Evolutionary conservation across 2,329 filamentous ascomycete genomes (phyloP).

Genomic region (Colletotrichum camelliae): DNA sequence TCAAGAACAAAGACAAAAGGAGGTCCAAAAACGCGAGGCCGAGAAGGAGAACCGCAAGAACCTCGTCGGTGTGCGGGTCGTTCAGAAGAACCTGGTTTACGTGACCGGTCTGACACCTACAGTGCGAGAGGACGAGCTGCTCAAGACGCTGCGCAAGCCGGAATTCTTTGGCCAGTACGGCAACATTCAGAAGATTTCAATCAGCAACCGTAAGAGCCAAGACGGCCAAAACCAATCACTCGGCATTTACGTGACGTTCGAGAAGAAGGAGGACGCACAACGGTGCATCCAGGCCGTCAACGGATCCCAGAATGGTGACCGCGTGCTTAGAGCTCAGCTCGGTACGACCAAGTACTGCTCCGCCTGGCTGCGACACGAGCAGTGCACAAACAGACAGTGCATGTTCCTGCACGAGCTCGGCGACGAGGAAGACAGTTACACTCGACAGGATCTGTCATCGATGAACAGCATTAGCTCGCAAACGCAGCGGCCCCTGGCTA

Average conservation of each 20-base stretch:
- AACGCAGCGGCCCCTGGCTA: slow-evolving; percentile 64
- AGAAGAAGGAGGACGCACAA: slow-evolving; percentile 87
- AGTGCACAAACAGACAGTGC: slow-evolving; percentile 93
- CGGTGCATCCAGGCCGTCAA: slow-evolving; percentile 92
- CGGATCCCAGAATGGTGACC: slow-evolving; percentile 88
- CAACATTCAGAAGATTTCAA: slow-evolving; percentile 98
- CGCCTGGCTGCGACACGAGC: slow-evolving; percentile 92
- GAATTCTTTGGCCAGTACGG: slow-evolving; percentile 99
- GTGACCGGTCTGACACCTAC: slow-evolving; percentile 93
- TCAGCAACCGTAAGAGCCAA: slow-evolving; percentile 88
- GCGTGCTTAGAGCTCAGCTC: slow-evolving; percentile 76
- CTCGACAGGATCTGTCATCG: slow-evolving; percentile 89
- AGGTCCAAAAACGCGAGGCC: slow-evolving; percentile 93
- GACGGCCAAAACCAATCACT: slow-evolving; percentile 83
- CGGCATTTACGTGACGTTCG: slow-evolving; percentile 98
- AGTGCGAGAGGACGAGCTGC: slow-evolving; percentile 88
- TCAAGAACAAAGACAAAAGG: slow-evolving; percentile 83
- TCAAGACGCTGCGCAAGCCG: slow-evolving; percentile 86
- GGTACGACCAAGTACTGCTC: slow-evolving; percentile 99
- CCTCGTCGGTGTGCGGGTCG: slow-evolving; percentile 90
- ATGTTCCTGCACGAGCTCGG: slow-evolving; percentile 98
- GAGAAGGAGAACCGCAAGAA: slow-evolving; percentile 97
- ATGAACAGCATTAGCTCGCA: slow-evolving; percentile 90
- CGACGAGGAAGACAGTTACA: slow-evolving; percentile 98
- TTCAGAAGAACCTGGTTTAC: slow-evolving; percentile 98